phyloP scores from a whole-genome alignment of 2,329 filamentous ascomycete genomes.

The Microsporum ferrugineum region DNA sequence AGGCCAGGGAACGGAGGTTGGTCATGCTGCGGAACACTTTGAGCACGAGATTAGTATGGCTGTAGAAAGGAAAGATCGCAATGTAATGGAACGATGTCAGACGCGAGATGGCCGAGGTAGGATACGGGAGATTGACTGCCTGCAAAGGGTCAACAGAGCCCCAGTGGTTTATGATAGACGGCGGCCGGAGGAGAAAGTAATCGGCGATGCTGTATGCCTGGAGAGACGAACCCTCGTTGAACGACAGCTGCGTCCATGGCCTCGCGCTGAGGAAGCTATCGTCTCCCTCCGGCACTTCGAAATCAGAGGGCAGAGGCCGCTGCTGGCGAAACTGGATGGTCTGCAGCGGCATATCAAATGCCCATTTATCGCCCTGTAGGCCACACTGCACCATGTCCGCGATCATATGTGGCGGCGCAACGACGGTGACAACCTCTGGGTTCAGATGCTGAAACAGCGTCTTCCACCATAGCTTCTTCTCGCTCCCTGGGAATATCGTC shows the following conservation, averaged over 20 bases:
- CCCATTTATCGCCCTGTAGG: slow-evolving; percentile 51
- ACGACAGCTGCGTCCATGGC: slow-evolving; percentile 52
- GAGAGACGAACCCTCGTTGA: slow-evolving; percentile 69
- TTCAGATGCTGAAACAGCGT: slow-evolving; percentile 44
- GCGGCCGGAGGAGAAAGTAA: slow-evolving; percentile 55
- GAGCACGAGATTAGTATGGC: slow-evolving; percentile 43
- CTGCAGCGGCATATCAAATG: slow-evolving; percentile 53
- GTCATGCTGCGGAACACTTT: slow-evolving; percentile 40
- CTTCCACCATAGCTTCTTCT: slow-evolving; percentile 42
- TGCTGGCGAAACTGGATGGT: slow-evolving; percentile 39
- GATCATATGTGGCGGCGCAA: slow-evolving; percentile 52
- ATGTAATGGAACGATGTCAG: slow-evolving; percentile 44
- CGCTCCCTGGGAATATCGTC: slow-evolving; percentile 30
- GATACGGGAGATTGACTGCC: slow-evolving; percentile 24
- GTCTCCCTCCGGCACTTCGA: slow-evolving; percentile 11
- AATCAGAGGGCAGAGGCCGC: neutral
- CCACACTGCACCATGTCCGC: slow-evolving; percentile 49
- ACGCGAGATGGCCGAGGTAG: slow-evolving; percentile 35
- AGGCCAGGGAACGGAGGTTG: slow-evolving; percentile 42
- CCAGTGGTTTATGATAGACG: slow-evolving; percentile 46
- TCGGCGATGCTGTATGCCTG: slow-evolving; percentile 60
- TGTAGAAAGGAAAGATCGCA: slow-evolving; percentile 55
- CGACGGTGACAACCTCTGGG: slow-evolving; percentile 44
- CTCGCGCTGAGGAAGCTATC: slow-evolving; percentile 45
- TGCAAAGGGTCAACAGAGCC: slow-evolving; percentile 20